Base-by-base conservation (phyloP, 257 asterid genomes). In the Scutellaria galericulata region DNA sequence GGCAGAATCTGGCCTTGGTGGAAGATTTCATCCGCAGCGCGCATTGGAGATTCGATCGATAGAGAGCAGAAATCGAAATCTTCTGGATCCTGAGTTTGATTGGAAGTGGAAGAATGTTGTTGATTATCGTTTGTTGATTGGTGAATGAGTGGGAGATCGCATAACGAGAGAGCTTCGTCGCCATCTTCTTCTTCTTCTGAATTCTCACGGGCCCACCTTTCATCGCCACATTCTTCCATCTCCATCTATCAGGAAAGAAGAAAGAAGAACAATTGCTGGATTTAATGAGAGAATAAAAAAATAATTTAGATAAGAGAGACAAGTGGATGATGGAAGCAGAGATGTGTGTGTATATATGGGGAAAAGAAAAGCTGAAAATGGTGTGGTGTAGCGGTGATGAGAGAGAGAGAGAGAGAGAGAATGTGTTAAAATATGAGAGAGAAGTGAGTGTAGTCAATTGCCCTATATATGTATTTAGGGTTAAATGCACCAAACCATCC, bases 1-100 rank as follows among this genome's bases (percentile, higher is more conserved):
- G 97, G 95, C 42, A 89, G 78, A 56, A 91, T 86, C 79, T 80
- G 88, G 52, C 97, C 97, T 47, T 72, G 85, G 73, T 79, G 87
- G 70, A 91, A 91, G 22, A 91, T 81, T 31, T 91, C 90, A 54
- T 91, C 97, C 0, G 95, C 96, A 0, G 80, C 76, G 5, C 91
- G 83, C 93, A 87, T 87, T 51, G 84, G 80, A 0, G 90, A 75
- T 22, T 82, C 82, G 15, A 74, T 71, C 0, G 72, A 75, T 1
- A 64, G 41, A 9, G 79, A 79, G 55, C 83, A 74, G 74, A 91
- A 91, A 70, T 87, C 81, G 66, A 89, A 91, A 4, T 89, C 95
- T 39, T 88, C 89, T 50, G 75, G 75, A 39, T 47, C 14, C 9
- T 44, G 12, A 4, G 52, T 13, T 10, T 74, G 79, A 15, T 4